Conservation (phyloP, 2,329 filamentous ascomycete species). For the Zalaria obscura region DNA sequence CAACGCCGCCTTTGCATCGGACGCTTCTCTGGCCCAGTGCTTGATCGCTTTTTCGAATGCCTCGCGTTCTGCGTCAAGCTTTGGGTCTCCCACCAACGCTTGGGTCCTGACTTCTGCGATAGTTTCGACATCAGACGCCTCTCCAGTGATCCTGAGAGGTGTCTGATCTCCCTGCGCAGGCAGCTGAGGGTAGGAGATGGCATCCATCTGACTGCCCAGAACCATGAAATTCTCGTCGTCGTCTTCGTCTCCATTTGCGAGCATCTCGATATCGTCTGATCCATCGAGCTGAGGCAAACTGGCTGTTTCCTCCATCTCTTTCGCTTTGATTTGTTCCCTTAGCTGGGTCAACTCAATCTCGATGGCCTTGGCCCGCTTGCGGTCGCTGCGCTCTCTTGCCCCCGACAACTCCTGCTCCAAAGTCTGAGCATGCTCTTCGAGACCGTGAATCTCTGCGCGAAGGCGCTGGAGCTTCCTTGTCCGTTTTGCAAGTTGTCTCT, state of each 20-base stretch:
- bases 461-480: conserved; percentile 22
- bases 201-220: conserved; percentile 12
- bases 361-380: conserved; percentile 15
- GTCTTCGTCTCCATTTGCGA: conserved; percentile 1
- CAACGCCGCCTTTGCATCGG: conserved; percentile 24
- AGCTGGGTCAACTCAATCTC: conserved; percentile 15
- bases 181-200: conserved; percentile 12
- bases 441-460: conserved; percentile 20
- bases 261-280: conserved; percentile 9
- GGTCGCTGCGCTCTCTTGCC: conserved; percentile 21
- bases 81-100: conserved; percentile 3
- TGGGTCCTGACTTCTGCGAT: conserved; percentile 5
- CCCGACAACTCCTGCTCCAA: conserved; percentile 22
- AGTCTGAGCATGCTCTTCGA: conserved; percentile 16
- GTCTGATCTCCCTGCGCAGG: conserved; percentile 5
- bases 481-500: conserved; percentile 12
- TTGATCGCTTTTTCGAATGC: conserved; percentile 26
- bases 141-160: background rate
- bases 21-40: conserved; percentile 21
- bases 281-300: conserved; percentile 5
- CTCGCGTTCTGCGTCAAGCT: conserved; percentile 15
- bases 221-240: conserved; percentile 18
- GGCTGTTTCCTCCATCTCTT: conserved; percentile 1
- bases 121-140: conserved; percentile 1
- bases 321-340: conserved; percentile 13